These are phyloP conservation scores for Trypanosoma boissoni DNA, from an alignment of 208 protist species.

Conservation along the genomic window DNA sequence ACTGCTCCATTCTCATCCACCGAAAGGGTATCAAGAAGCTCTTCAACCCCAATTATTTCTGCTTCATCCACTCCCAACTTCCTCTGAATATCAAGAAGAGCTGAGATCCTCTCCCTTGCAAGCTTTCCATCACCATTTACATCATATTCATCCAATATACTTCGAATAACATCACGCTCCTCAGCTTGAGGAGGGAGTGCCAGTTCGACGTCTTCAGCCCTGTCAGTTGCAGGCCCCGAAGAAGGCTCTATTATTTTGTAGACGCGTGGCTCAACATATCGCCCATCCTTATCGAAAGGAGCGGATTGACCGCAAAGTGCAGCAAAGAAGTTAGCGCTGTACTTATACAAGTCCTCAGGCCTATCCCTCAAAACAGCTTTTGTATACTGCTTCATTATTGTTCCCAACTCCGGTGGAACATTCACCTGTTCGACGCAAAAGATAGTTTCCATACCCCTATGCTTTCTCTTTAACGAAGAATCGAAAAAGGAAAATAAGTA, in stretches of 20 bases:
- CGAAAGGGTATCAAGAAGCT: constrained; percentile 45
- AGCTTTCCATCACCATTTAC: constrained; percentile 43
- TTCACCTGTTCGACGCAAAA: constrained; percentile 89
- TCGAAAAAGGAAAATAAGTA: constrained; percentile 10
- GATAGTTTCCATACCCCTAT: constrained; percentile 81
- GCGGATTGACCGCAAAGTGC: constrained; percentile 63
- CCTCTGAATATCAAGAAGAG: constrained; percentile 46
- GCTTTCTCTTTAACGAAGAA: no score
- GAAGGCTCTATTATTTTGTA: constrained; percentile 14
- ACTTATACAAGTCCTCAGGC: constrained; percentile 86
- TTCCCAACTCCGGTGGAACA: constrained; percentile 85
- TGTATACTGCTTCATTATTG: constrained; percentile 92
- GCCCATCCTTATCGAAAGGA: constrained; percentile 77
- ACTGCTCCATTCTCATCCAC: constrained; percentile 42
- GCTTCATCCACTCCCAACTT: constrained; percentile 44
- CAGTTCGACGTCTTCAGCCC: constrained; percentile 19
- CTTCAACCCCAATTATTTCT: constrained; percentile 45
- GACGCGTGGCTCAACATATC: constrained; percentile 39
- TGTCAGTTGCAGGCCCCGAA: not conserved
- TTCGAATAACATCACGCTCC: constrained; percentile 39
- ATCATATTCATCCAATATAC: constrained; percentile 62
- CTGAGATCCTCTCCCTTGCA: constrained; percentile 34
- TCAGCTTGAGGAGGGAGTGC: constrained; percentile 1
- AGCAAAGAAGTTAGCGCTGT: constrained; percentile 93
- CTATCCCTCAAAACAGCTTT: constrained; percentile 87